Evolutionary conservation across 306 rosid species (phyloP).

Genomic region (Bauhinia variegata): DNA sequence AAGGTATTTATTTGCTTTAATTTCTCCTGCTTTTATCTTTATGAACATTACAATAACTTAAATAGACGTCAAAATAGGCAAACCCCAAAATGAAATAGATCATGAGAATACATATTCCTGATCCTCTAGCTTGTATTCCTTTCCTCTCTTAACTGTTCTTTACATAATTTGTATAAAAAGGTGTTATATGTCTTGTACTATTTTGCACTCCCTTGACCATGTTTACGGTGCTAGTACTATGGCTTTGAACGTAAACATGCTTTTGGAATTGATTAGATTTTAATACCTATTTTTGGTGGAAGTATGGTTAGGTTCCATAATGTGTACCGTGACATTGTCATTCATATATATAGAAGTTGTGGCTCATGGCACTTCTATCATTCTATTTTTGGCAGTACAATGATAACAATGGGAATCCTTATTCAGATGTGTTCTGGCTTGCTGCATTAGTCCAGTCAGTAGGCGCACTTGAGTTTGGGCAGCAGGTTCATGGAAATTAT

Average conservation of each 20-base stretch:
- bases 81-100: neutral
- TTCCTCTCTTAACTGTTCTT: too few species aligned
- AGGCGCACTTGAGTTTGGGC: constrained; percentile 95
- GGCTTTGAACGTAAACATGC: too few species aligned
- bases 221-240: too few species aligned
- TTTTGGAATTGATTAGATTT: too few species aligned
- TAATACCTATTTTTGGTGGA: too few species aligned
- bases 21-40: constrained; percentile 14
- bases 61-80: neutral
- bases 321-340: constrained; percentile 6
- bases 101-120: neutral
- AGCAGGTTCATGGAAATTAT: constrained; percentile 67
- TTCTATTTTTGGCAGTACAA: constrained; percentile 67
- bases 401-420: constrained; percentile 90
- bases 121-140: neutral
- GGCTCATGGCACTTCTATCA: constrained; percentile 32
- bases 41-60: neutral
- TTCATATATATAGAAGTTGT: constrained; percentile 2
- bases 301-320: neutral
- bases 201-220: too few species aligned
- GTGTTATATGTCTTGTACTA: too few species aligned
- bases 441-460: constrained; percentile 87
- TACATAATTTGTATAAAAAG: too few species aligned
- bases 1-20: constrained; percentile 59
- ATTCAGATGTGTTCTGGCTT: constrained; percentile 97